Conservation (phyloP, 208 protist species). For the Crithidia thermophila region DNA sequence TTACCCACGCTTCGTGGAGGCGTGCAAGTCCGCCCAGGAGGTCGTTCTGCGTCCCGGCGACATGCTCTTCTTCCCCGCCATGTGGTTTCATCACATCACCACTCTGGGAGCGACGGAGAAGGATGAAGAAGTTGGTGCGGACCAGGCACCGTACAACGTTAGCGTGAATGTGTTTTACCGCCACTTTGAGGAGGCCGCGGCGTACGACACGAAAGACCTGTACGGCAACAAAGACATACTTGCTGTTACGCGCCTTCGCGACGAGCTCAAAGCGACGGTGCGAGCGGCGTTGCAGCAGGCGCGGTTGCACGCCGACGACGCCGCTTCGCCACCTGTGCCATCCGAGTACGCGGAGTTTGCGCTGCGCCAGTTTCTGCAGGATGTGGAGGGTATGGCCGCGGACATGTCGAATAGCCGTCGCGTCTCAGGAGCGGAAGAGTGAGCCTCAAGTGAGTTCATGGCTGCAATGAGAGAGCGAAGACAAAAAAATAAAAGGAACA, state of each 20-base stretch:
- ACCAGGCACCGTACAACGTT: constrained; percentile 48
- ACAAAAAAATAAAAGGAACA: not conserved
- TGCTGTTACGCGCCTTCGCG: constrained; percentile 47
- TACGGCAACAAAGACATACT: constrained; percentile 92
- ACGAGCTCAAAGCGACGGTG: constrained; percentile 40
- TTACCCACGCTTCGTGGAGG: constrained; percentile 86
- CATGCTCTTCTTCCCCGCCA: constrained; percentile 93
- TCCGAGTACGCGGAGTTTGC: constrained; percentile 78
- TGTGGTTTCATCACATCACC: constrained; percentile 94
- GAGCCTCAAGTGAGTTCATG: not conserved
- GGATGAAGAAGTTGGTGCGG: not conserved
- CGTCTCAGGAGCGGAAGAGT: not conserved
- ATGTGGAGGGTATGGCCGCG: constrained; percentile 61
- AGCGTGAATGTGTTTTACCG: constrained; percentile 92
- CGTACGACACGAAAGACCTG: constrained; percentile 86
- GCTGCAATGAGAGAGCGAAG: not conserved
- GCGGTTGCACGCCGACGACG: not conserved
- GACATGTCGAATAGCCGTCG: constrained; percentile 28
- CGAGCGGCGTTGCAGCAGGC: constrained; percentile 24
- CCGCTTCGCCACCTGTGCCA: constrained; percentile 21
- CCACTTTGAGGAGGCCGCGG: constrained; percentile 50
- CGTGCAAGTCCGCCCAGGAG: constrained; percentile 66
- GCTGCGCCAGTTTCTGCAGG: constrained; percentile 79
- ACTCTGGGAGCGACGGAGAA: constrained; percentile 37
- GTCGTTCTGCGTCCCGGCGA: constrained; percentile 90